These are phyloP conservation scores for Starmerella sirachaensis DNA, from an alignment of 805 yeast species.

Conservation along the genomic window DNA sequence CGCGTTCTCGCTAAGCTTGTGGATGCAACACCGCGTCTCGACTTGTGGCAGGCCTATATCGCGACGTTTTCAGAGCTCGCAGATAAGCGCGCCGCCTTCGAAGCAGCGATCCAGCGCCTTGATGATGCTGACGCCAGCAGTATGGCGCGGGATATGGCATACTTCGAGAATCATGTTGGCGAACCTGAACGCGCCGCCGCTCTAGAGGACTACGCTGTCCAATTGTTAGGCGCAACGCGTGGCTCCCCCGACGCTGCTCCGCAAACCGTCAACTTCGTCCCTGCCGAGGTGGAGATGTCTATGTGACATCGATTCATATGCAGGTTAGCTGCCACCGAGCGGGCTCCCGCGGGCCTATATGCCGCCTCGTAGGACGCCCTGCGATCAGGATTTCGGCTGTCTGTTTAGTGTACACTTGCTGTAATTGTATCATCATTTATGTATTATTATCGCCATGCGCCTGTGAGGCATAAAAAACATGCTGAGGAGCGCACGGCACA, in stretches of 20 bases:
- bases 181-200: constrained; percentile 54
- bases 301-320: no score
- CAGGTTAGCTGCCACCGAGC: no score
- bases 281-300: no score
- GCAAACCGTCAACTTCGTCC: not conserved
- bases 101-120: constrained; percentile 39
- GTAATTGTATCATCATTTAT: no score
- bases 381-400: no score
- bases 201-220: constrained; percentile 40
- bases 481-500: no score
- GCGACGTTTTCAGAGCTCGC: constrained; percentile 4
- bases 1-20: constrained; percentile 3
- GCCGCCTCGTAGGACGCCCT: no score
- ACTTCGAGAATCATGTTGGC: constrained; percentile 40
- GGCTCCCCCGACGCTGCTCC: not conserved
- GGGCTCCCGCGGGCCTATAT: no score
- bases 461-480: no score
- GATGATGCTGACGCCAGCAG: constrained; percentile 34
- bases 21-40: not conserved
- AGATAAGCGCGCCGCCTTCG: constrained; percentile 39
- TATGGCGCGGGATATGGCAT: constrained; percentile 41
- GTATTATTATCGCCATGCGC: no score
- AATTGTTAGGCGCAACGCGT: not conserved
- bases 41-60: constrained; percentile 9
- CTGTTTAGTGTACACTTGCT: no score